Evolutionary conservation across 805 yeast genomes (phyloP), one percentile per base, ranked within the genome.

Genomic region (Candida ascalaphidarum): DNA sequence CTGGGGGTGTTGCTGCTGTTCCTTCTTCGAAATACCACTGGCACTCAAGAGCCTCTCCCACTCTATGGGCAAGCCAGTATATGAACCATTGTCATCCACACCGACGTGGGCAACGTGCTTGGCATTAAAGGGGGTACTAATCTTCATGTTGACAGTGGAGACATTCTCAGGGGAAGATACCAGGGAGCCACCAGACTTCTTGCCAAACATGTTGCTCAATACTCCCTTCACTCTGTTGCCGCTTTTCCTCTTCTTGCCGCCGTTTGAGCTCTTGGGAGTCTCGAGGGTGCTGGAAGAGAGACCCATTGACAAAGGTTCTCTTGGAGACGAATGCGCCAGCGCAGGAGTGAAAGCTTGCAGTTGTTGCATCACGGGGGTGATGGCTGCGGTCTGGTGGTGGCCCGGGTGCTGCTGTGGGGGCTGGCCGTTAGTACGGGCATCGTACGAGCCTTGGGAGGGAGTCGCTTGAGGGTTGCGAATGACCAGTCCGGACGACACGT

Each of bases 101-200:
- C 95, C 96, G 7, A 92, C 97, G 46, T 92, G 97, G 11, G 92
- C 85, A 20, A 85, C 80, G 47, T 88, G 95, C 46, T 83, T 78
- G 11, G 92, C 81, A 45, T 84, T 85, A 52, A 80, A 85, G 0
- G 98, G 98, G 0, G 85, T 78, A n/a, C 95, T 82, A 28, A 89
- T 92, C 40, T 75, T 75, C 61, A 60, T 59, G 43, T 55, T 59
- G 15, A 55, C 33, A 22, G 67, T 43, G 6, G 50, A 37, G 10
- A 27, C 30, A 11, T n/a, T n/a, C 18, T 14, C 2, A 21, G 16
- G 10, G 30, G 11, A 5, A 8, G 18, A 17, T 17, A 17, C 18
- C 6, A 8, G 8, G 8, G 18, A 17, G 8, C 18, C 18, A 7
- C 18, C 18, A 8, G 43, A 39, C 6, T 50, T 48, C 22, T 67